Base-by-base conservation (phyloP, 2,329 filamentous ascomycete species). In the Sordariomycetes sp. region DNA sequence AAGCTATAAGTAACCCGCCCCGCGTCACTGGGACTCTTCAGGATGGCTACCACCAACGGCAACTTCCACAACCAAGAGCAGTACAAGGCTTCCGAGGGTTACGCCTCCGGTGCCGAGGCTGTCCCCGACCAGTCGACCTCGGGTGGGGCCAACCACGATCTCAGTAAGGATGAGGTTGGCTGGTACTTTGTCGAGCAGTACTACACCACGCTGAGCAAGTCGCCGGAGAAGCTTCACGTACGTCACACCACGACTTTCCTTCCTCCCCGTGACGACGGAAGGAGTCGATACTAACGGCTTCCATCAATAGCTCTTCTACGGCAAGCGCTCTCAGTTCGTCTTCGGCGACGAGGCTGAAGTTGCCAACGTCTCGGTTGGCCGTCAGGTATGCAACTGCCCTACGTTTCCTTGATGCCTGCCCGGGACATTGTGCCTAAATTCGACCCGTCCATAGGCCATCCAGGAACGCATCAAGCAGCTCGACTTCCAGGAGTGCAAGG, bases 111-210 rank as follows among this genome's bases (percentile, higher is more conserved):
- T 17, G 65, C 66, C 59, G 69, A 69, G 58, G 22, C 20, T 10
- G 64, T 68, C 59, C 22, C 51, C 51, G 56, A 57, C 65, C 69
- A 52, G 62, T 68, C 60, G 62, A 66, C 60, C 64, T 66, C 61
- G 62, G 66, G 32, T 22, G 45, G 58, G 48, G 65, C 65, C 58
- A 74, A 70, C 65, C 74, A 68, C 67, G 76, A 80, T 64, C 73
- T 83, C 48, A 77, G 79, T 65, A 96, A 96, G 77, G 90, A 96
- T 70, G 90, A 97, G 76, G 90, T 99, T 64, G 94, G 90, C 72
- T 99, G 94, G 94, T 97, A 92, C 76, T 99, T 99, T 65, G 94
- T 99, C 59, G 91, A 97, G 81, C 90, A 96, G 74, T 99, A 96
- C 79, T 99, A 99, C 76, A 97, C 89, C 65, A 99, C 90, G 61